Percentiles rank a stretch among this genome's conserved stretches.
Conservation (phyloP, 106 monocot genomes). For the Dendrobium huoshanense region DNA sequence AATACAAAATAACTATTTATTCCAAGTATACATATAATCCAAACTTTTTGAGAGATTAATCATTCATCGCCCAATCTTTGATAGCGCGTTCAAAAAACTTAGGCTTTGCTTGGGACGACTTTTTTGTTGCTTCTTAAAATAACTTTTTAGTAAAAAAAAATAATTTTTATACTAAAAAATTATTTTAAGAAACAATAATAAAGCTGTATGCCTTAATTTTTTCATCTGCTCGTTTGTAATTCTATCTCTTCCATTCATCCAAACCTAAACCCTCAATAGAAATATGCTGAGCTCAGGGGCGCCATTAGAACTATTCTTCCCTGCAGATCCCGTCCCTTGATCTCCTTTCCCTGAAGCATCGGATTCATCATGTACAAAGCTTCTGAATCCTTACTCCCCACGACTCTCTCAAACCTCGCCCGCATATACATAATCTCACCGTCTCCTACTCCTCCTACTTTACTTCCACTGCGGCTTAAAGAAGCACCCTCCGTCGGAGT, state of each 20-base stretch:
- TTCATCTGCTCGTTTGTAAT: not conserved
- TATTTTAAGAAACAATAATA: too few species aligned
- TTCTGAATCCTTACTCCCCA: slow-evolving; percentile 48
- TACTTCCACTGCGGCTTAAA: not conserved
- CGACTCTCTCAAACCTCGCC: slow-evolving; percentile 53
- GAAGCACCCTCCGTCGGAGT: not conserved
- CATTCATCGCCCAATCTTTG: too few species aligned
- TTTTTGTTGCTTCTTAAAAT: too few species aligned
- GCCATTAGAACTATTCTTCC: not conserved
- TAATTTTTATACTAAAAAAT: too few species aligned
- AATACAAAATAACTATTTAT: too few species aligned
- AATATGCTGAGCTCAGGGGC: slow-evolving; percentile 59
- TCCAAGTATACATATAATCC: too few species aligned
- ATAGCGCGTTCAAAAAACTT: too few species aligned
- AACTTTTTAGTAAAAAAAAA: too few species aligned
- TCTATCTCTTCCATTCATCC: too few species aligned
- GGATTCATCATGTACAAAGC: slow-evolving; percentile 70
- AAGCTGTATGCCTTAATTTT: not conserved
- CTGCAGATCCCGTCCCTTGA: not conserved
- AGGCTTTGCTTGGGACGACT: too few species aligned
- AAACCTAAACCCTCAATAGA: slow-evolving; percentile 35
- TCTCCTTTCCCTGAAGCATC: slow-evolving; percentile 5
- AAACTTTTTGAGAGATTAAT: too few species aligned
- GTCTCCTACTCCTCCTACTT: not conserved
- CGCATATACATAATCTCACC: slow-evolving; percentile 45